Evolutionary conservation across 2,329 filamentous ascomycete genomes (phyloP).

Genomic region (Xylariaceae sp.): DNA sequence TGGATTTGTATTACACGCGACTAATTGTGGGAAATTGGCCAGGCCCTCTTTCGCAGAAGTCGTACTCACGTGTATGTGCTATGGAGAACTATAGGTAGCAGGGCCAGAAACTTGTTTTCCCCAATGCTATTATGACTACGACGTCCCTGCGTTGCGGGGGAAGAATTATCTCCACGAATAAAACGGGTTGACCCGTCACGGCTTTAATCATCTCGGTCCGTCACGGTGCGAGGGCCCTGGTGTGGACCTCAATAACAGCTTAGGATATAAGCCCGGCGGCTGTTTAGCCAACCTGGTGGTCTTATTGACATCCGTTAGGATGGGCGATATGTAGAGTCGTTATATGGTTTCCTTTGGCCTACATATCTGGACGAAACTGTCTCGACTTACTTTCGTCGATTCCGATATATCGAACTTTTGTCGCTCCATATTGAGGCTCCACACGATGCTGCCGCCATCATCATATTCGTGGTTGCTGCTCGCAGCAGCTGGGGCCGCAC

Average conservation of each 20-base stretch:
- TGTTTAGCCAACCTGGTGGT: background rate
- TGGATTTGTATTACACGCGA: background rate
- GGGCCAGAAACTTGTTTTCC: background rate
- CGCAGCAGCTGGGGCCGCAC: constrained; percentile 3
- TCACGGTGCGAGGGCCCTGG: background rate
- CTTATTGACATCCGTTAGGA: background rate
- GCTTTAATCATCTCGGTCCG: background rate
- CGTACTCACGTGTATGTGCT: background rate
- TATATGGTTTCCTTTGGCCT: background rate
- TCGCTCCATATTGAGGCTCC: background rate
- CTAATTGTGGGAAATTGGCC: background rate
- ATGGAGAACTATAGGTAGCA: background rate
- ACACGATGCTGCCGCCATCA: background rate
- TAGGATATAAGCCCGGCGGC: background rate
- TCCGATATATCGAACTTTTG: background rate
- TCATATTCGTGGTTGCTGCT: background rate
- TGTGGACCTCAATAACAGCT: background rate
- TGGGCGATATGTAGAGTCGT: background rate
- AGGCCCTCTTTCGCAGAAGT: background rate
- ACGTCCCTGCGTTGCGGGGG: background rate
- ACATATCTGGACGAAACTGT: background rate
- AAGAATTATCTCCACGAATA: no score
- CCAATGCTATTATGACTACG: background rate
- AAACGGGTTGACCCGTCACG: background rate
- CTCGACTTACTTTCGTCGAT: background rate